phyloP scores from a whole-genome alignment of 2,329 filamentous ascomycete genomes.

The Penicillium paneum region DNA sequence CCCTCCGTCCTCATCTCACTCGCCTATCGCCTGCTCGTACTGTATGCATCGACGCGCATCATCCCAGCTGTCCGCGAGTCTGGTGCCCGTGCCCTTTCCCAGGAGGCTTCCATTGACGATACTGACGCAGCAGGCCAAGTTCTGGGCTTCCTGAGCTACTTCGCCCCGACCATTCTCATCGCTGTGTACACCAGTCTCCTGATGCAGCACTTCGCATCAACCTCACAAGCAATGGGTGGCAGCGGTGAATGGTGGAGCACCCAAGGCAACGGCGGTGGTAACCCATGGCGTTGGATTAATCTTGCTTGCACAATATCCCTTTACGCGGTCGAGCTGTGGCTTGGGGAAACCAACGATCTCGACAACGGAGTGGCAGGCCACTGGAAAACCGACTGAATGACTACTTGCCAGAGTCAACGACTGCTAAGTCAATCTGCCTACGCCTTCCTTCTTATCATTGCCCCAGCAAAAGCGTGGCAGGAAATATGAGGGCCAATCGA shows the following conservation, averaged over 20 bases:
- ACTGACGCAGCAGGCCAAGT: constrained; percentile 76
- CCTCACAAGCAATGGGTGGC: constrained; percentile 56
- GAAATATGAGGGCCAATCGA: neutral
- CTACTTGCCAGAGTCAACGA: neutral
- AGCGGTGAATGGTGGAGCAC: constrained; percentile 77
- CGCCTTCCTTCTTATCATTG: neutral
- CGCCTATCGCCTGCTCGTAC: constrained; percentile 87
- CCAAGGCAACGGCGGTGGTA: constrained; percentile 78
- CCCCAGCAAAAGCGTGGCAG: neutral
- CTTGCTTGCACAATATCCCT: constrained; percentile 82
- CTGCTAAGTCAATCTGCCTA: neutral
- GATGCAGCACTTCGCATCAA: constrained; percentile 89
- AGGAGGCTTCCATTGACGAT: constrained; percentile 83
- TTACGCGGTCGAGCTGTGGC: constrained; percentile 85
- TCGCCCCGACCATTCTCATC: constrained; percentile 89
- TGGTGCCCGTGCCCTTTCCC: constrained; percentile 75
- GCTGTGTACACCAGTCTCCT: constrained; percentile 94
- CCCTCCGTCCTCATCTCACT: constrained; percentile 94
- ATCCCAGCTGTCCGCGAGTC: constrained; percentile 89
- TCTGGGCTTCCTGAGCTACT: constrained; percentile 83
- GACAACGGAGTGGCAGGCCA: constrained; percentile 71
- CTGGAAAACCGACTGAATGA: constrained; percentile 83
- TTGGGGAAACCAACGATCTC: constrained; percentile 69
- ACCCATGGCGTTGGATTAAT: constrained; percentile 92
- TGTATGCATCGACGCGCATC: constrained; percentile 92